Base-by-base conservation (phyloP, 306 rosid species). In the Aeschynomene evenia region DNA sequence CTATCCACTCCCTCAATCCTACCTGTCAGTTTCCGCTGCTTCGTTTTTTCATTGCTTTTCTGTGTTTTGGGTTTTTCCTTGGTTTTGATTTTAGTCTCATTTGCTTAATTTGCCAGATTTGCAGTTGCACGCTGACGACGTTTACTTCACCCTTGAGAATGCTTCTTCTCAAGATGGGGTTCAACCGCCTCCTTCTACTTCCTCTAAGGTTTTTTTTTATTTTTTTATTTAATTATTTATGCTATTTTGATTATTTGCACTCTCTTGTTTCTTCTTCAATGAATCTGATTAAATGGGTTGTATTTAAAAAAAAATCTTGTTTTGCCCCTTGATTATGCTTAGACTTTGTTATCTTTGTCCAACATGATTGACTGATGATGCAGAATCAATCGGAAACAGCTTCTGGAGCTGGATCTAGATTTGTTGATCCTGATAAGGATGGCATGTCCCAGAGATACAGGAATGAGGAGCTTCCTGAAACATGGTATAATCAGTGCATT, bases 401-500 rank as follows among this genome's bases (percentile, higher is more conserved):
- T 68, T 82, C 84, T 46, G 53, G 80, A 20, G 56, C 43, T 33
- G 89, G 91, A 66, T 76, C 83, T 9, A 86, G 96, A 81, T 86
- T 78, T 70, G 85, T 72, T 26, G 96, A 89, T 19, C 81, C 90
- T 55, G 95, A 88, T 55, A 64, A 64, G 58, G 92, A 83, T 62
- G 75, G 79, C 63, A 29, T 75, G 43, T 36, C 85, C 14, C 81
- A 70, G 28, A 87, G 89, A 59, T 83, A 70, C 45, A 82, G 84
- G 79, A 87, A 68, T 43, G 90, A 81, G 0, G 91, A 85, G 42
- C 86, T 89, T 15, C 90, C 95, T 36, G 97, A 90, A 72, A 80
- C 87, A 6, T 94, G 98, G 98, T 90, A 90, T 69, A 81, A 61
- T 85, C 98, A 88, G 74, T 83, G 77, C 60, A 77, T 78, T 60